phyloP scores from a whole-genome alignment of 75 land plant genomes.

The Pinus taeda region DNA sequence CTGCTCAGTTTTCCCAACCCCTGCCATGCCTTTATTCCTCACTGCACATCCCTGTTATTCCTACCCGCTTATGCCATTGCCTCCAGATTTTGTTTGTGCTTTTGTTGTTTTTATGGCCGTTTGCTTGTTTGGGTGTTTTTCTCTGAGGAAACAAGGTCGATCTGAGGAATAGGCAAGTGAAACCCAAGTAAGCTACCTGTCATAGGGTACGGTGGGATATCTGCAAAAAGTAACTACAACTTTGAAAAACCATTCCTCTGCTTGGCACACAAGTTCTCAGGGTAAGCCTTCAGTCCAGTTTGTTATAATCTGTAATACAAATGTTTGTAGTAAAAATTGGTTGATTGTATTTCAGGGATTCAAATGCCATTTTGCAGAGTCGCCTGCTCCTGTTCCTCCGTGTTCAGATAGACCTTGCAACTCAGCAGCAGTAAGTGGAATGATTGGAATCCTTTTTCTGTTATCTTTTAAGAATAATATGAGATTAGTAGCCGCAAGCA shows the following conservation, averaged over 20 bases:
- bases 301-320: too few relatives aligned
- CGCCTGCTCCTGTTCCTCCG: constrained; percentile 37
- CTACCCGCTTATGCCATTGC: too few relatives aligned
- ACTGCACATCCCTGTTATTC: too few relatives aligned
- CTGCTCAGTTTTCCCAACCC: too few relatives aligned
- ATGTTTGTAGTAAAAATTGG: too few relatives aligned
- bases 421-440: constrained; percentile 21
- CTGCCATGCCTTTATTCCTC: too few relatives aligned
- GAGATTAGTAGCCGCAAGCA: too few relatives aligned
- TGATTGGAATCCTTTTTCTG: neutral
- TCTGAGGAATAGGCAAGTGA: constrained; percentile 38
- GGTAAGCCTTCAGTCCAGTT: neutral
- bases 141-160: constrained; percentile 41
- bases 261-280: constrained; percentile 23
- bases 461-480: too few relatives aligned
- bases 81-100: too few relatives aligned
- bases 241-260: constrained; percentile 28
- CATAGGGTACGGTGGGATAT: constrained; percentile 38
- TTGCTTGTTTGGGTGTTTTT: constrained; percentile 8
- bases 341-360: constrained; percentile 16
- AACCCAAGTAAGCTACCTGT: constrained; percentile 36
- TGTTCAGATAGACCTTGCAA: constrained; percentile 23
- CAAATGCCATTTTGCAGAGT: constrained; percentile 32
- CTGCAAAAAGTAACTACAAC: constrained; percentile 35
- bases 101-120: too few relatives aligned